Percentiles rank a stretch among this genome's conserved stretches.
Conservation (phyloP, 768 basidiomycete species). For the Psilocybe cyanescens region DNA sequence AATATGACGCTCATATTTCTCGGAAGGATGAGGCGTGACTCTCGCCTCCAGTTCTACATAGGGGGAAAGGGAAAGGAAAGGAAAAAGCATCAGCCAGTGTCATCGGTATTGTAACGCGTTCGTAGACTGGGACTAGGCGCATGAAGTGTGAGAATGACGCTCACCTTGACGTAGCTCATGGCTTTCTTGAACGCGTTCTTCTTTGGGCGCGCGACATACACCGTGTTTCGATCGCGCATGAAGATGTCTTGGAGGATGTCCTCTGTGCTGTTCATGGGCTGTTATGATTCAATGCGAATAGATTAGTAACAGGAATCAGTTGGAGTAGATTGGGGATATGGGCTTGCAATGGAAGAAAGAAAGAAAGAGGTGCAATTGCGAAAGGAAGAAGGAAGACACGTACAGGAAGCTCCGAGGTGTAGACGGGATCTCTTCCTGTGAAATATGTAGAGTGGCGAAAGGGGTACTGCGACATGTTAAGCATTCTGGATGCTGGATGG, state of each 20-base stretch:
- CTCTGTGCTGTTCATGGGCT: constrained; percentile 38
- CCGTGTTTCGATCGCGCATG: constrained; percentile 27
- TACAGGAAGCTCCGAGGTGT: constrained; percentile 33
- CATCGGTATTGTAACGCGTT: too few relatives aligned
- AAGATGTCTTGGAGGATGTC: constrained; percentile 35
- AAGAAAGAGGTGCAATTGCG: too few relatives aligned
- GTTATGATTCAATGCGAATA: too few relatives aligned
- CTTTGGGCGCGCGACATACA: constrained; percentile 14
- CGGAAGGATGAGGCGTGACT: neutral
- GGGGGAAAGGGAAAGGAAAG: neutral
- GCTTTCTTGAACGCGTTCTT: constrained; percentile 16
- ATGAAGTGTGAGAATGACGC: too few relatives aligned
- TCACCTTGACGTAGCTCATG: constrained; percentile 16
- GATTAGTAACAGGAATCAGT: too few relatives aligned
- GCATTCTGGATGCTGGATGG: too few relatives aligned
- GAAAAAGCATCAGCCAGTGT: too few relatives aligned
- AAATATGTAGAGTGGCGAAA: constrained; percentile 36
- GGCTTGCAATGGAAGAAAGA: too few relatives aligned
- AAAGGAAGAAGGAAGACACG: neutral
- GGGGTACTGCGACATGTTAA: constrained; percentile 25
- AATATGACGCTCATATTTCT: constrained; percentile 8
- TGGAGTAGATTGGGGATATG: too few relatives aligned
- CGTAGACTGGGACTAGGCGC: too few relatives aligned
- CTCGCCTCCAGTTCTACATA: constrained; percentile 2
- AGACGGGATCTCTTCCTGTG: constrained; percentile 27